phyloP scores from a whole-genome alignment of 331 rosid species.

The Spiraea crenata region DNA sequence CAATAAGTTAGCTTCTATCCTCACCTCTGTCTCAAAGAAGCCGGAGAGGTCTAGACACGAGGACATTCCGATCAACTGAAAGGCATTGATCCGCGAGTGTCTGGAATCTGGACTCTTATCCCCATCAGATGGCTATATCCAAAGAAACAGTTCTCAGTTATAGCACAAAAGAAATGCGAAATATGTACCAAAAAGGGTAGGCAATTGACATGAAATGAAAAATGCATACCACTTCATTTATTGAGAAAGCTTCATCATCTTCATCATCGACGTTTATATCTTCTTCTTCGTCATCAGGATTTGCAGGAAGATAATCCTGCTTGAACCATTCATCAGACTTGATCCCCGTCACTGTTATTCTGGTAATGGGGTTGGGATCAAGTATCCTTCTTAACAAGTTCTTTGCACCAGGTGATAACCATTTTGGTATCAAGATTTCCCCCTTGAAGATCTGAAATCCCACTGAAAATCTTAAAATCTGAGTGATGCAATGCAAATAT shows the following conservation, averaged over 20 bases:
- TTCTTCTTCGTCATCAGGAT: constrained; percentile 75
- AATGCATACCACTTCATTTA: constrained; percentile 50
- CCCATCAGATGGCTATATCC: constrained; percentile 44
- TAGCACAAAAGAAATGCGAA: neutral
- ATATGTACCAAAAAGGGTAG: neutral
- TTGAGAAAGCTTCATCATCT: constrained; percentile 49
- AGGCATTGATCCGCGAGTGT: constrained; percentile 68
- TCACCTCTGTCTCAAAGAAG: constrained; percentile 93
- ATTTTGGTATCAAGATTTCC: constrained; percentile 68
- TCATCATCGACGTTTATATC: constrained; percentile 36
- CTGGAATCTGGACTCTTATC: constrained; percentile 43
- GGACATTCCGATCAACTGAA: constrained; percentile 96
- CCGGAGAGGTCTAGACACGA: constrained; percentile 92
- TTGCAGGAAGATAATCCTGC: constrained; percentile 57
- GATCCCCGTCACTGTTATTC: constrained; percentile 67
- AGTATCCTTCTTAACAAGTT: constrained; percentile 70
- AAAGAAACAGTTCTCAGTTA: neutral
- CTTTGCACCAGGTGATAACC: constrained; percentile 73
- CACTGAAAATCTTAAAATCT: constrained; percentile 4
- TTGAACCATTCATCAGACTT: constrained; percentile 86
- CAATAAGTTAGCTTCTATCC: constrained; percentile 11
- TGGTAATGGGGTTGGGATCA: constrained; percentile 74
- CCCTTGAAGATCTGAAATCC: constrained; percentile 70
- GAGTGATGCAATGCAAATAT: neutral
- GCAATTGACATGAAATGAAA: neutral